These are phyloP conservation scores for Epichloe bromicola DNA, from an alignment of 2,329 filamentous ascomycete species.

Conservation along the genomic window DNA sequence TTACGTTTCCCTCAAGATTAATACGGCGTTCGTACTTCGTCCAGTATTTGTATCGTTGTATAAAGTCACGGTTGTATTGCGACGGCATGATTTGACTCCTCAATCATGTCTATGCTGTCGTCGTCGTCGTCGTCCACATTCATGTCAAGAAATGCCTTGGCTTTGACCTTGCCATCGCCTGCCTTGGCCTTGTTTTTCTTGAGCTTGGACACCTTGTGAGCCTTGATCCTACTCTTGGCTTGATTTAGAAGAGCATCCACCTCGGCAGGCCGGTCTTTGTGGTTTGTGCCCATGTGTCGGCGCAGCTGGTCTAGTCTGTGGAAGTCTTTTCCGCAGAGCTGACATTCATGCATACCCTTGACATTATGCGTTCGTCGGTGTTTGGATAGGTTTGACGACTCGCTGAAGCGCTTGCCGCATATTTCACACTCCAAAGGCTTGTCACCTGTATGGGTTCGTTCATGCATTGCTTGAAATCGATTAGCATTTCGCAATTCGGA, in stretches of 20 bases:
- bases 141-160: neutral
- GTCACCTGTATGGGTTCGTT: conserved; percentile 50
- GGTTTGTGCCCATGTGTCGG: conserved; percentile 33
- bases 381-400: conserved; percentile 55
- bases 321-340: conserved; percentile 43
- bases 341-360: conserved; percentile 37
- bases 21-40: no score
- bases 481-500: conserved; percentile 7
- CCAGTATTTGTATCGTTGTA: no score
- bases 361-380: conserved; percentile 48
- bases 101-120: conserved; percentile 4
- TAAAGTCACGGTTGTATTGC: neutral
- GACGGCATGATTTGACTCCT: conserved; percentile 1
- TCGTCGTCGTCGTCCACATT: neutral
- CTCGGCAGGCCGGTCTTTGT: conserved; percentile 14
- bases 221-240: conserved; percentile 6
- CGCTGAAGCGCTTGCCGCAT: conserved; percentile 47
- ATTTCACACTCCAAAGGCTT: conserved; percentile 47
- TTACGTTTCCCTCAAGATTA: no score
- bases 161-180: neutral
- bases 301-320: conserved; percentile 47
- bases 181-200: conserved; percentile 4
- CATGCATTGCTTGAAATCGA: conserved; percentile 44
- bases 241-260: conserved; percentile 9
- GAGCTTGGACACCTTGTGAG: conserved; percentile 6